phyloP scores from a whole-genome alignment of 805 yeast species.

The Zygoascus tannicola region DNA sequence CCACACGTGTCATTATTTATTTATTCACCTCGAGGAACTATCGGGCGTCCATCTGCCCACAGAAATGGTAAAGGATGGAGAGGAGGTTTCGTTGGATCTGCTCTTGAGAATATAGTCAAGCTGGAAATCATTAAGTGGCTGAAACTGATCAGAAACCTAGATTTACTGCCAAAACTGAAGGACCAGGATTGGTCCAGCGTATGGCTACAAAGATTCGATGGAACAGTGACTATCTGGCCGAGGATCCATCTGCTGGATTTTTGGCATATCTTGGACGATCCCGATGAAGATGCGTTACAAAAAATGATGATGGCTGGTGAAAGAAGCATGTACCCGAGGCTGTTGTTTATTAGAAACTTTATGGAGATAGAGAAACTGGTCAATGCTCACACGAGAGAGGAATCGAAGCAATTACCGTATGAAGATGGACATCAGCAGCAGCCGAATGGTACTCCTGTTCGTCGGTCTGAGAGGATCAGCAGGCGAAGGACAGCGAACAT shows the following conservation, averaged over 20 bases:
- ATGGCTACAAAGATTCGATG: conserved; percentile 65
- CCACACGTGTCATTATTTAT: conserved; percentile 72
- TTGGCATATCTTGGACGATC: conserved; percentile 57
- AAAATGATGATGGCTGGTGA: conserved; percentile 55
- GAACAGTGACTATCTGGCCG: conserved; percentile 72
- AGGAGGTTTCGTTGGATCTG: conserved; percentile 71
- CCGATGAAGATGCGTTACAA: conserved; percentile 47
- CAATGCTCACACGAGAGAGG: conserved; percentile 35
- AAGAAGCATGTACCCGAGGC: conserved; percentile 53
- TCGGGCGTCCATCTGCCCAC: conserved; percentile 67
- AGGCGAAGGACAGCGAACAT: not conserved
- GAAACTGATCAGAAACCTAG: conserved; percentile 53
- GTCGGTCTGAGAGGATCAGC: not conserved
- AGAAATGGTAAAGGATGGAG: conserved; percentile 49
- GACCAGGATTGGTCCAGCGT: conserved; percentile 76
- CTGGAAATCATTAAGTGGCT: conserved; percentile 73
- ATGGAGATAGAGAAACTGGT: conserved; percentile 45
- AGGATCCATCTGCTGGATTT: conserved; percentile 51
- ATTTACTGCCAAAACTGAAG: conserved; percentile 55
- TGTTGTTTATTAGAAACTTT: conserved; percentile 56
- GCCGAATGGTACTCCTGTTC: not conserved
- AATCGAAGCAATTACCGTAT: conserved; percentile 12
- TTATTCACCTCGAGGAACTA: conserved; percentile 71
- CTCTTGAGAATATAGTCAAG: conserved; percentile 59
- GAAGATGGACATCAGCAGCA: not conserved